Evolutionary conservation across 495 filamentous ascomycete species (phyloP).

Genomic region (Neurospora sp.): DNA sequence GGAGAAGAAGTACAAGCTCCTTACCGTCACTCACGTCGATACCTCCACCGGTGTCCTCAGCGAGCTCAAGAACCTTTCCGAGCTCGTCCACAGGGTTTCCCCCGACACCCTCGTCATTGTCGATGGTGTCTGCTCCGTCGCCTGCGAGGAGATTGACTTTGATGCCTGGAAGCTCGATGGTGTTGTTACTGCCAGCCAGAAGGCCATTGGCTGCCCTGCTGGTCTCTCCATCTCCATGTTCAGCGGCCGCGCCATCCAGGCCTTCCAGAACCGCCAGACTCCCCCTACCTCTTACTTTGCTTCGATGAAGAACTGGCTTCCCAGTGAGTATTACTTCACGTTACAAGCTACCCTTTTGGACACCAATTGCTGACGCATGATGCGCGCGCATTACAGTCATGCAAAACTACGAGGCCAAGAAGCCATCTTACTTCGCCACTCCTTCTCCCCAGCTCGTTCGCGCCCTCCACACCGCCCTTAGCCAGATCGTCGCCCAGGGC

Average conservation of each 20-base stretch:
- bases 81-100: constrained; percentile 73
- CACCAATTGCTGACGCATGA: neutral
- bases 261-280: constrained; percentile 66
- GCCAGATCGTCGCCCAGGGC: constrained; percentile 69
- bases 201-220: constrained; percentile 90
- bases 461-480: constrained; percentile 87
- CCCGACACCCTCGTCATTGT: constrained; percentile 85
- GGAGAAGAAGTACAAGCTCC: constrained; percentile 78
- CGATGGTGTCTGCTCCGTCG: constrained; percentile 94
- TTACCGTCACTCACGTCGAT: constrained; percentile 95
- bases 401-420: constrained; percentile 96
- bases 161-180: constrained; percentile 91
- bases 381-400: constrained; percentile 49
- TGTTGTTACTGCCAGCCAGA: constrained; percentile 89
- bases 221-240: constrained; percentile 89
- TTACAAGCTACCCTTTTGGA: neutral
- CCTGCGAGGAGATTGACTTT: constrained; percentile 89
- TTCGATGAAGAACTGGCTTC: constrained; percentile 93
- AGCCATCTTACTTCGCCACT: constrained; percentile 95
- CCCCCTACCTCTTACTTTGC: constrained; percentile 83
- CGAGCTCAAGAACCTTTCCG: constrained; percentile 75
- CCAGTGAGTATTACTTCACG: constrained; percentile 45
- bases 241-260: constrained; percentile 78
- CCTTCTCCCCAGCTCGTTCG: constrained; percentile 90
- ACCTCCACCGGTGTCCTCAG: constrained; percentile 92